Percentiles rank a stretch among this genome's conserved stretches.
These are phyloP conservation scores for Kluyveromyces starmeri DNA, from an alignment of 805 yeast species.

Conservation along the genomic window DNA sequence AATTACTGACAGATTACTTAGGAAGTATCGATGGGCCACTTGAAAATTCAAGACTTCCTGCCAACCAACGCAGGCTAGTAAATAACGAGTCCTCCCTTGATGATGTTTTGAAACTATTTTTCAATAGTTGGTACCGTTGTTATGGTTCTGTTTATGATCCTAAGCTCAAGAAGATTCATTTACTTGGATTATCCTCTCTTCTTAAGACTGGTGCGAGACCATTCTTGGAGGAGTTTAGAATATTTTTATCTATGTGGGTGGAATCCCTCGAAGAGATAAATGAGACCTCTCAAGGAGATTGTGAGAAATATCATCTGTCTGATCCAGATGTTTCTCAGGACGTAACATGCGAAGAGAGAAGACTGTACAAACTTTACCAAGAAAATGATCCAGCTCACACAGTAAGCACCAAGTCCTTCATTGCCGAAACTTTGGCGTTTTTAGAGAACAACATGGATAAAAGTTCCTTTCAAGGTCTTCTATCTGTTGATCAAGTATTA, in stretches of 20 bases:
- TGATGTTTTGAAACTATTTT: slow-evolving; percentile 22
- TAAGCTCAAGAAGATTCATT: slow-evolving; percentile 57
- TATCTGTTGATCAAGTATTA: slow-evolving; percentile 15
- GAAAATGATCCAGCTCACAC: slow-evolving; percentile 45
- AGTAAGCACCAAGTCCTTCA: slow-evolving; percentile 38
- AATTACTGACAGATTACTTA: slow-evolving; percentile 23
- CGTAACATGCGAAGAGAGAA: slow-evolving; percentile 34
- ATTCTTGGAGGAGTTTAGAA: slow-evolving; percentile 24
- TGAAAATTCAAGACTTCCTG: slow-evolving; percentile 17
- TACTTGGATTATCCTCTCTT: slow-evolving; percentile 52
- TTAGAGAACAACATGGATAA: slow-evolving; percentile 22
- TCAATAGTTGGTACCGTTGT: slow-evolving; percentile 36
- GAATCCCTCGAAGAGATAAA: slow-evolving; percentile 65
- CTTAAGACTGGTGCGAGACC: slow-evolving; percentile 31
- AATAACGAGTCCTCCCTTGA: slow-evolving; percentile 21
- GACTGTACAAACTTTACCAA: slow-evolving; percentile 33
- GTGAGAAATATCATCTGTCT: slow-evolving; percentile 41
- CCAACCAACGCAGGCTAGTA: slow-evolving; percentile 16
- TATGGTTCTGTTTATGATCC: slow-evolving; percentile 60
- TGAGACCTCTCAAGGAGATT: slow-evolving; percentile 51
- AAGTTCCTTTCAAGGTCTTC: slow-evolving; percentile 17
- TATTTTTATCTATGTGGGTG: slow-evolving; percentile 37
- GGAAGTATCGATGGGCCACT: slow-evolving; percentile 14
- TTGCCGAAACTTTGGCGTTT: slow-evolving; percentile 28
- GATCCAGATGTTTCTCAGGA: slow-evolving; percentile 31